A percentile compares a stretch with the other conserved stretches of the same genome.
Conservation (phyloP, 2,329 filamentous ascomycete genomes). For the Fusarium bactridioides region DNA sequence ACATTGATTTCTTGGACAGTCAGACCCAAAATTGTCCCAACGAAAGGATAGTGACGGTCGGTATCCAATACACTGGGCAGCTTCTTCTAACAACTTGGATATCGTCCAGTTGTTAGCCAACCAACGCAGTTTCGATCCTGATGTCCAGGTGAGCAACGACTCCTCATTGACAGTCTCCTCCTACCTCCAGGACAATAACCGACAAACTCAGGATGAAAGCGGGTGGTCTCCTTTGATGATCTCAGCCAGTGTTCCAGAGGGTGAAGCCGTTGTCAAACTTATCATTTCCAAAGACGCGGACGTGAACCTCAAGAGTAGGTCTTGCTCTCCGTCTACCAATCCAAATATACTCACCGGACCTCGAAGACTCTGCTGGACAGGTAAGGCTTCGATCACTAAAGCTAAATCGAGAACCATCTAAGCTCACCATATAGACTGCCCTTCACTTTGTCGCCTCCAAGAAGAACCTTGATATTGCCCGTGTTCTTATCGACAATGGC, state of each 20-base stretch:
- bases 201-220: slow-evolving; percentile 67
- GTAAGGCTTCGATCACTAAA: slow-evolving; percentile 43
- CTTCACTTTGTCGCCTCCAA: slow-evolving; percentile 95
- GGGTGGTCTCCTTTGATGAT: slow-evolving; percentile 91
- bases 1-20: slow-evolving; percentile 54
- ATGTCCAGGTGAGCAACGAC: slow-evolving; percentile 68
- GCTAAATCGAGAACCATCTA: neutral
- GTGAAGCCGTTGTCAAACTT: slow-evolving; percentile 72
- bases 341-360: neutral
- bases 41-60: slow-evolving; percentile 85
- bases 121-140: slow-evolving; percentile 79
- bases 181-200: neutral
- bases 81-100: slow-evolving; percentile 79
- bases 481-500: slow-evolving; percentile 76
- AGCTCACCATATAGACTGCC: slow-evolving; percentile 66
- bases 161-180: neutral
- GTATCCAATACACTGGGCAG: slow-evolving; percentile 92
- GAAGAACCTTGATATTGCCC: slow-evolving; percentile 81
- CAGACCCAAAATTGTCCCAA: slow-evolving; percentile 79
- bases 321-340: neutral
- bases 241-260: slow-evolving; percentile 76
- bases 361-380: slow-evolving; percentile 71
- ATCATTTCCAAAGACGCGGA: slow-evolving; percentile 76
- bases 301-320: slow-evolving; percentile 74
- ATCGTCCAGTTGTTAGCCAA: slow-evolving; percentile 78